Evolutionary conservation across 2,329 filamentous ascomycete genomes (phyloP).

Genomic region (Karstenula rhodostoma): DNA sequence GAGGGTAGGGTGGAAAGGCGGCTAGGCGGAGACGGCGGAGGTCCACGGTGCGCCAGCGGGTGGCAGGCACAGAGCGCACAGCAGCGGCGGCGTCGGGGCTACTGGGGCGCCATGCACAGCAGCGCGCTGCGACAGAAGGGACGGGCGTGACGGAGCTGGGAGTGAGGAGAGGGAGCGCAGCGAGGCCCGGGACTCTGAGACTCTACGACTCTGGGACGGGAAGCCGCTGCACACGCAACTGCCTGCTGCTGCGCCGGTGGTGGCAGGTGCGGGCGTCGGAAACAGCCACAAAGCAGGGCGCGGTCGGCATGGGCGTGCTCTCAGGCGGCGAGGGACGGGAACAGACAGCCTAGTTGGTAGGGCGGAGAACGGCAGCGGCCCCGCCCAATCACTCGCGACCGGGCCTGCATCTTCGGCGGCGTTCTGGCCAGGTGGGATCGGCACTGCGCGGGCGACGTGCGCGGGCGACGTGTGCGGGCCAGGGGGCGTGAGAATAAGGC

Average conservation of each 20-base stretch:
- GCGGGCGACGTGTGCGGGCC: not conserved
- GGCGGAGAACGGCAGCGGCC: constrained; percentile 15
- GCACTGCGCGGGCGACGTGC: not conserved
- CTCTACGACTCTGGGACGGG: too few relatives aligned
- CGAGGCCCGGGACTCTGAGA: constrained; percentile 1
- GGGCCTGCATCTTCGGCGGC: not conserved
- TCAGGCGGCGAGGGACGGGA: constrained; percentile 23
- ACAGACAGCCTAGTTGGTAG: constrained; percentile 20
- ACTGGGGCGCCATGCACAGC: constrained; percentile 9
- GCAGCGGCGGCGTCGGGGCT: constrained; percentile 8
- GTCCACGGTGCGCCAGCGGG: constrained; percentile 24
- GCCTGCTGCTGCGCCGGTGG: not conserved
- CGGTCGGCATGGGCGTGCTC: constrained; percentile 10
- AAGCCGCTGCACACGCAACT: constrained; percentile 1
- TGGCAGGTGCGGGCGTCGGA: constrained; percentile 2
- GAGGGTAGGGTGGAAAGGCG: constrained; percentile 30
- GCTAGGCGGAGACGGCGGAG: constrained; percentile 24
- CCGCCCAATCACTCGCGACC: constrained; percentile 12
- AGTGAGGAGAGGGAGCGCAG: constrained; percentile 13
- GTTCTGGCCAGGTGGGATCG: not conserved
- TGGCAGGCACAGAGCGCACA: constrained; percentile 23
- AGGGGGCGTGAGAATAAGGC: constrained; percentile 4
- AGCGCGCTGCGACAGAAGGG: constrained; percentile 13
- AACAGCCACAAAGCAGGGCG: constrained; percentile 21
- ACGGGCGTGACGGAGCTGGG: constrained; percentile 11